A percentile compares a stretch with the other conserved stretches of the same genome.
Evolutionary conservation across 2,329 filamentous ascomycete species (phyloP).

Genomic region (Pseudomassariella vexata): DNA sequence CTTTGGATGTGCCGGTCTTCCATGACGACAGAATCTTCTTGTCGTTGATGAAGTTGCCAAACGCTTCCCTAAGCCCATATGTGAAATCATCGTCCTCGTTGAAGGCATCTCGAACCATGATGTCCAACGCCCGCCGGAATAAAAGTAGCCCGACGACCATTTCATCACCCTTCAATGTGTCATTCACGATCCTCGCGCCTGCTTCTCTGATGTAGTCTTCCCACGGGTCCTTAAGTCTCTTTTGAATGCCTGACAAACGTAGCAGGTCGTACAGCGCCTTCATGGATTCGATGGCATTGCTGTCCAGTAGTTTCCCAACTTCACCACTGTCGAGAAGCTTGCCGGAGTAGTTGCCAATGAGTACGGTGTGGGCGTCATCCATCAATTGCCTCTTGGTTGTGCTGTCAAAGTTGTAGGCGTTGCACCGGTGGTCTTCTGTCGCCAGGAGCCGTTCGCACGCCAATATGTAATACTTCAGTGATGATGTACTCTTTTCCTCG

Average conservation of each 20-base stretch:
- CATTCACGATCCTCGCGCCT: conserved; percentile 72
- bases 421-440: conserved; percentile 69
- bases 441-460: conserved; percentile 64
- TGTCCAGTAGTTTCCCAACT: conserved; percentile 67
- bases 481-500: conserved; percentile 54
- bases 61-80: conserved; percentile 76
- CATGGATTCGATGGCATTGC: conserved; percentile 64
- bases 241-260: conserved; percentile 63
- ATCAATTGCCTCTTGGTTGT: conserved; percentile 76
- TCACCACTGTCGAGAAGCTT: conserved; percentile 61
- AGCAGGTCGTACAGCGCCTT: conserved; percentile 74
- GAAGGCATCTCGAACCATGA: conserved; percentile 73
- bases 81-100: conserved; percentile 69
- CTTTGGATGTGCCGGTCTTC: conserved; percentile 82
- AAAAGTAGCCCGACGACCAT: conserved; percentile 83
- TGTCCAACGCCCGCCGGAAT: conserved; percentile 73
- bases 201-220: conserved; percentile 70
- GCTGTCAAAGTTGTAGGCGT: conserved; percentile 74
- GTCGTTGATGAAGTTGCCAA: conserved; percentile 89
- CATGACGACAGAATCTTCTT: conserved; percentile 66
- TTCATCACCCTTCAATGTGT: conserved; percentile 69
- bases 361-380: conserved; percentile 62
- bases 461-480: conserved; percentile 70
- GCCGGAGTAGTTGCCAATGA: conserved; percentile 64
- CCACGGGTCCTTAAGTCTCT: conserved; percentile 67